Conservation (phyloP, 2,329 filamentous ascomycete genomes). For the Talaromyces sp. region DNA sequence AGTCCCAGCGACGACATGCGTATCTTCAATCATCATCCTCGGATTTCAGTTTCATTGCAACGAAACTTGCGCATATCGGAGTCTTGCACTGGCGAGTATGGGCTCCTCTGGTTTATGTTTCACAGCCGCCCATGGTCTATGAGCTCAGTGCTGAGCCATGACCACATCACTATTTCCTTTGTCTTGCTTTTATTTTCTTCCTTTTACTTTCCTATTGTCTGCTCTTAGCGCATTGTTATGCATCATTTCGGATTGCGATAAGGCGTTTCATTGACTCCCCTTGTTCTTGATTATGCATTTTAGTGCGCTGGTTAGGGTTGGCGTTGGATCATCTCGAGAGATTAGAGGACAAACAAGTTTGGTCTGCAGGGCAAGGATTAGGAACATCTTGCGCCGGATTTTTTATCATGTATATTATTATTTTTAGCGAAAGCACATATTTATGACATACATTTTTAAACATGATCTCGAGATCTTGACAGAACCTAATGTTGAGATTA, state of each 20-base stretch:
- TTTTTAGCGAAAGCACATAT: slow-evolving; percentile 4
- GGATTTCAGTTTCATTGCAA: slow-evolving; percentile 48
- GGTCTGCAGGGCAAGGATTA: not conserved
- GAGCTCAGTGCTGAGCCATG: slow-evolving; percentile 3
- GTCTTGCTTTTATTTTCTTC: not conserved
- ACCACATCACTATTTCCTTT: slow-evolving; percentile 8
- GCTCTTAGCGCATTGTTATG: slow-evolving; percentile 9
- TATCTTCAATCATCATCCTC: not conserved
- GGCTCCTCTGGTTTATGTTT: slow-evolving; percentile 65
- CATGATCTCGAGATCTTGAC: not conserved
- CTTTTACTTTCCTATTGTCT: not conserved
- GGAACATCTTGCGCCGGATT: not conserved
- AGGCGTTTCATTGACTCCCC: not conserved
- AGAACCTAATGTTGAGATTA: no score
- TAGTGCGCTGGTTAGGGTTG: not conserved
- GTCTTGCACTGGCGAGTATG: slow-evolving; percentile 89
- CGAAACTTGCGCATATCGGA: slow-evolving; percentile 74
- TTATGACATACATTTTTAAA: not conserved
- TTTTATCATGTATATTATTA: slow-evolving; percentile 4
- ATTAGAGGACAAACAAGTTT: not conserved
- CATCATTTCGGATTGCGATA: slow-evolving; percentile 9
- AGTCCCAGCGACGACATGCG: slow-evolving; percentile 33
- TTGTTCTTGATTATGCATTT: slow-evolving; percentile 2
- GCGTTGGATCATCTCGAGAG: not conserved
- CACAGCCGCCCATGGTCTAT: slow-evolving; percentile 19